Evolutionary conservation across 23 red algal species (phyloP).

Genomic region (Porphyridium purpureum): DNA sequence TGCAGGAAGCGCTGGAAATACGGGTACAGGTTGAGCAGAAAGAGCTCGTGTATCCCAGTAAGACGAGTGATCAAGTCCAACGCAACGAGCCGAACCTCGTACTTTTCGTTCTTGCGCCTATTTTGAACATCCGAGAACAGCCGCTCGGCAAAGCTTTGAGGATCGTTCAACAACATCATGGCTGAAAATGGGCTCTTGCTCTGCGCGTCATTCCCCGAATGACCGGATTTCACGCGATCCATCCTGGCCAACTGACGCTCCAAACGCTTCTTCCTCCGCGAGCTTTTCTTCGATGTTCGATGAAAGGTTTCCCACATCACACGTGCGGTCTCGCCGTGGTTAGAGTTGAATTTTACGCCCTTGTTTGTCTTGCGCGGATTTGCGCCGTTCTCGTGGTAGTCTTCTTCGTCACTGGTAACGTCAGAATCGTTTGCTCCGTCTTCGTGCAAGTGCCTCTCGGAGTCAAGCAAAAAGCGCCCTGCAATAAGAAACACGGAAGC

Average conservation of each 20-base stretch:
- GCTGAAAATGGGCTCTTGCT: constrained; percentile 16
- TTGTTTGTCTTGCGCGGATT: constrained; percentile 2
- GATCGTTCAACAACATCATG: constrained; percentile 54
- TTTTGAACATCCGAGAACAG: constrained; percentile 57
- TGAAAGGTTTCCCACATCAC: too few species aligned
- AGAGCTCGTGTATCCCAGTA: constrained; percentile 42
- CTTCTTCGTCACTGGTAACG: constrained; percentile 16
- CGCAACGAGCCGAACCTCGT: constrained; percentile 40
- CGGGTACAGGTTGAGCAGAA: constrained; percentile 56
- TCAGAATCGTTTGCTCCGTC: constrained; percentile 3
- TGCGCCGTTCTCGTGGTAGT: constrained; percentile 14
- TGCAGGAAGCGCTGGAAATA: constrained; percentile 78
- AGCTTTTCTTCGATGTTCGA: too few species aligned
- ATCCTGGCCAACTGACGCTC: too few species aligned
- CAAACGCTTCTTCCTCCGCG: too few species aligned
- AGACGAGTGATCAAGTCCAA: constrained; percentile 58
- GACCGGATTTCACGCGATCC: too few species aligned
- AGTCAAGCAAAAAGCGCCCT: constrained; percentile 61
- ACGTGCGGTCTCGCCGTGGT: too few species aligned
- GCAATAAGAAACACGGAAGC: constrained; percentile 36
- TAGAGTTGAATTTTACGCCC: too few species aligned
- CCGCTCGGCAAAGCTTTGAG: constrained; percentile 62
- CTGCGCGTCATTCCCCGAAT: neutral
- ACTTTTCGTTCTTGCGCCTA: constrained; percentile 25
- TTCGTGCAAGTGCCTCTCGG: constrained; percentile 12